Conservation (phyloP, 164 flowering plant genomes). For the Macadamia integrifolia region DNA sequence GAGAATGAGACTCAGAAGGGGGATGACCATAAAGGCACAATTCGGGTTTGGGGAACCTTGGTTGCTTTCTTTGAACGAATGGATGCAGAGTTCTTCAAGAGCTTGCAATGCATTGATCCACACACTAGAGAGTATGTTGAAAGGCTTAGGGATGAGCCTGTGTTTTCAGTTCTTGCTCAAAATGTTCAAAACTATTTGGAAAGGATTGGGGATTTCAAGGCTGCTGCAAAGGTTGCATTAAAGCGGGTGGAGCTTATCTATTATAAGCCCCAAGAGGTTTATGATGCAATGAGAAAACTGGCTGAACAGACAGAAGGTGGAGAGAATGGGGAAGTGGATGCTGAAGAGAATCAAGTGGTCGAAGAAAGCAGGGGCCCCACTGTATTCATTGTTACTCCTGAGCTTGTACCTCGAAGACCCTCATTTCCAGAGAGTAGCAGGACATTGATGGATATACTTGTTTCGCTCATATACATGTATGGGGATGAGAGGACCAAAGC, state of each 20-base stretch:
- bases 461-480: constrained; percentile 77
- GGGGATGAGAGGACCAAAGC: constrained; percentile 98
- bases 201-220: constrained; percentile 54
- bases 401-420: constrained; percentile 74
- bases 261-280: constrained; percentile 93
- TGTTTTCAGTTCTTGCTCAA: constrained; percentile 75
- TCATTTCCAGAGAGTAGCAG: constrained; percentile 77
- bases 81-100: constrained; percentile 88
- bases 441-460: constrained; percentile 68
- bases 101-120: constrained; percentile 88
- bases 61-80: constrained; percentile 86
- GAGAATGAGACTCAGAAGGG: constrained; percentile 85
- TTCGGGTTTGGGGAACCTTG: constrained; percentile 82
- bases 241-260: constrained; percentile 77
- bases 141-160: constrained; percentile 85
- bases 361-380: constrained; percentile 61
- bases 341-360: constrained; percentile 40
- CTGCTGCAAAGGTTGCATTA: constrained; percentile 84
- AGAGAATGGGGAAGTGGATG: constrained; percentile 35
- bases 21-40: constrained; percentile 56
- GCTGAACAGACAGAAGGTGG: constrained; percentile 52
- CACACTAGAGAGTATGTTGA: constrained; percentile 87
- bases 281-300: constrained; percentile 86
- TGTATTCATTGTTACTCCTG: constrained; percentile 67
- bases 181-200: constrained; percentile 79